A percentile compares a stretch with the other conserved stretches of the same genome.
Conservation (phyloP, 2,329 filamentous ascomycete genomes). For the Bertia moriformis region DNA sequence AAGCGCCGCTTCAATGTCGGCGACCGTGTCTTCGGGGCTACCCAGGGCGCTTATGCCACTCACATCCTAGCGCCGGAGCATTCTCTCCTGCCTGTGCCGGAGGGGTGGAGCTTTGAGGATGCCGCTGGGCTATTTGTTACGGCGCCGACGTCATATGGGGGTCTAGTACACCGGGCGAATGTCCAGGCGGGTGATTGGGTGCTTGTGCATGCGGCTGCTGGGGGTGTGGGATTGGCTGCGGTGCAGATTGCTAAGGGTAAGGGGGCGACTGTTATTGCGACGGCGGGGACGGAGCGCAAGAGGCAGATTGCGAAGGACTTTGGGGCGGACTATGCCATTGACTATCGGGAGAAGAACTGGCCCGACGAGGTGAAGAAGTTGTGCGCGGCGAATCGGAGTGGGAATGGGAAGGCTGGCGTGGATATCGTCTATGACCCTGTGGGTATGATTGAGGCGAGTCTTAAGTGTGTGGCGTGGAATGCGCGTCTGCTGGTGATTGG, state of each 20-base stretch:
- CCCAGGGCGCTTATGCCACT: conserved; percentile 75
- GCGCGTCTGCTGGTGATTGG: conserved; percentile 76
- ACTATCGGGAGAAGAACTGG: conserved; percentile 56
- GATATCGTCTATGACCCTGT: conserved; percentile 95
- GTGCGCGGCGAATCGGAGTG: conserved; percentile 44
- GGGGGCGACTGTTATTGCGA: conserved; percentile 85
- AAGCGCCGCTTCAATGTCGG: conserved; percentile 58
- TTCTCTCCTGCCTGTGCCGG: conserved; percentile 58
- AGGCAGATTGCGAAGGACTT: conserved; percentile 64
- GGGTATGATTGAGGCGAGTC: conserved; percentile 70
- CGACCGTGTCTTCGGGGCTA: conserved; percentile 72
- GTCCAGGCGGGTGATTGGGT: conserved; percentile 73
- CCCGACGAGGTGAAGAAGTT: conserved; percentile 61
- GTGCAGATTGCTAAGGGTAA: conserved; percentile 89
- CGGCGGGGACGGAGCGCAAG: conserved; percentile 69
- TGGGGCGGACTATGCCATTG: conserved; percentile 70
- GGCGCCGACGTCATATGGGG: conserved; percentile 77
- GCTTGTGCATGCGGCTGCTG: conserved; percentile 80
- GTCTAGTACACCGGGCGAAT: conserved; percentile 62
- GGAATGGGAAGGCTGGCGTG: conserved; percentile 33
- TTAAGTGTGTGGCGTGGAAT: conserved; percentile 91
- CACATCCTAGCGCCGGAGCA: conserved; percentile 54
- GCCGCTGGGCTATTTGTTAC: conserved; percentile 85
- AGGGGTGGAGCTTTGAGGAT: conserved; percentile 70
- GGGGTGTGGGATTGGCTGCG: conserved; percentile 78